Conservation (phyloP, 768 basidiomycete species). For the Boletus tylopilopsis region DNA sequence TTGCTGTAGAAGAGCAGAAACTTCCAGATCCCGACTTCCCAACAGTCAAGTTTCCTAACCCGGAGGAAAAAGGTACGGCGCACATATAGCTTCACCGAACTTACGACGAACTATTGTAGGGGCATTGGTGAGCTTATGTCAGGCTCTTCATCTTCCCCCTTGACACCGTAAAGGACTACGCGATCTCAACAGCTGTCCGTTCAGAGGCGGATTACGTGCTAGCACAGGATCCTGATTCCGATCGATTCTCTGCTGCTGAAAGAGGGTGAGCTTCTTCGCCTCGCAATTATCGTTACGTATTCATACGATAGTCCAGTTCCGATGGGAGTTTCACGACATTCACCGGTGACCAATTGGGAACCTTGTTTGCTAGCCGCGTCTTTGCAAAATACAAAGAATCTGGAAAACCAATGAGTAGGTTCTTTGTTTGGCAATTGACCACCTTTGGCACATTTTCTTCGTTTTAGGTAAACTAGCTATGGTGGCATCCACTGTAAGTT, state of each 20-base stretch:
- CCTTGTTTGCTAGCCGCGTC: constrained; percentile 46
- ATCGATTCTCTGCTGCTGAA: constrained; percentile 78
- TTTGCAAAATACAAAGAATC: constrained; percentile 43
- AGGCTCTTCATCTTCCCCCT: not conserved
- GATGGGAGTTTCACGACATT: constrained; percentile 65
- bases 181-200: constrained; percentile 56
- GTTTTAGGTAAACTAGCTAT: constrained; percentile 64
- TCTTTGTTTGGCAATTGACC: constrained; percentile 33
- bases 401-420: constrained; percentile 42
- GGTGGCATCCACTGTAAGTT: constrained; percentile 88
- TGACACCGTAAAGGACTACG: constrained; percentile 54
- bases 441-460: constrained; percentile 33
- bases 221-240: constrained; percentile 88
- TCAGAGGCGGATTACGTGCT: constrained; percentile 61
- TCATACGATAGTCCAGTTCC: constrained; percentile 4
- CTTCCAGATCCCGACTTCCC: constrained; percentile 81
- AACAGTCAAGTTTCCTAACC: constrained; percentile 83
- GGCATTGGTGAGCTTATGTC: constrained; percentile 40
- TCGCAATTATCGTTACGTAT: not conserved
- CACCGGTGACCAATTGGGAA: constrained; percentile 83
- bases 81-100: not conserved
- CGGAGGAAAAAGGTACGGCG: constrained; percentile 76
- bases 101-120: constrained; percentile 31
- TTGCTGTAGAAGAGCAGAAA: constrained; percentile 63
- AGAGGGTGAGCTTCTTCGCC: constrained; percentile 41